Conservation (phyloP, 176 grass and related monocot species). For the Tillandsia fasciculata region DNA sequence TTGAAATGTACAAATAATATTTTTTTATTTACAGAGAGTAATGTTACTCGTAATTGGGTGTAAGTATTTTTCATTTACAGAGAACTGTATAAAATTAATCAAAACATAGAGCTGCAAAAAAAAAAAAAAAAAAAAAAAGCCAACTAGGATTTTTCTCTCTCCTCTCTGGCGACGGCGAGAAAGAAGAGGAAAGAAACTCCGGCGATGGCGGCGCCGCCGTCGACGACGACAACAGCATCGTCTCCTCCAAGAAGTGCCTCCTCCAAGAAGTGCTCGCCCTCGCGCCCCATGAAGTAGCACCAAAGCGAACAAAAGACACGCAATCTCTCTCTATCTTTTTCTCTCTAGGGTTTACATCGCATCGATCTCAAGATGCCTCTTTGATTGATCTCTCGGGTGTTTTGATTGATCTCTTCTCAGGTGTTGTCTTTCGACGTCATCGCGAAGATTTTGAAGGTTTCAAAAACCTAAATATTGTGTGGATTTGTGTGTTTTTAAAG, state of each 20-base stretch:
- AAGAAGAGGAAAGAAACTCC: slow-evolving; percentile 57
- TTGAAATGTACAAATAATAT: no score
- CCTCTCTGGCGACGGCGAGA: slow-evolving; percentile 27
- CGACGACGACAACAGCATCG: slow-evolving; percentile 27
- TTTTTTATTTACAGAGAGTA: no score
- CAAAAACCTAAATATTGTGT: no score
- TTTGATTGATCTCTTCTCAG: slow-evolving; percentile 17
- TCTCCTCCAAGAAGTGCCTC: slow-evolving; percentile 53
- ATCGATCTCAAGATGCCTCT: neutral
- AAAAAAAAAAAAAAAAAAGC: no score
- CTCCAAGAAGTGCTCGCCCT: no score
- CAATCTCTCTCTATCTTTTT: neutral
- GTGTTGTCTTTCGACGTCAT: slow-evolving; percentile 47
- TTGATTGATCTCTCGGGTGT: no score
- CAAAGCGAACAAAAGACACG: slow-evolving; percentile 51
- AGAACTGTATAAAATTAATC: no score
- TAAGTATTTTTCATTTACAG: no score
- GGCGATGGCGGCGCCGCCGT: slow-evolving; percentile 23
- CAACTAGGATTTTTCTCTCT: neutral
- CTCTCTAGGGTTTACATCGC: neutral
- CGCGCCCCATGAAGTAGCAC: slow-evolving; percentile 41
- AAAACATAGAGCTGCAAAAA: no score
- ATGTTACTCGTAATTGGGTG: no score
- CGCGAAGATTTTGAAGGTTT: slow-evolving; percentile 74
- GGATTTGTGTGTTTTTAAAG: no score